Percentiles rank a stretch among this genome's conserved stretches.
Conservation (phyloP, 495 filamentous ascomycete genomes). For the Hypoxylon lenormandii region DNA sequence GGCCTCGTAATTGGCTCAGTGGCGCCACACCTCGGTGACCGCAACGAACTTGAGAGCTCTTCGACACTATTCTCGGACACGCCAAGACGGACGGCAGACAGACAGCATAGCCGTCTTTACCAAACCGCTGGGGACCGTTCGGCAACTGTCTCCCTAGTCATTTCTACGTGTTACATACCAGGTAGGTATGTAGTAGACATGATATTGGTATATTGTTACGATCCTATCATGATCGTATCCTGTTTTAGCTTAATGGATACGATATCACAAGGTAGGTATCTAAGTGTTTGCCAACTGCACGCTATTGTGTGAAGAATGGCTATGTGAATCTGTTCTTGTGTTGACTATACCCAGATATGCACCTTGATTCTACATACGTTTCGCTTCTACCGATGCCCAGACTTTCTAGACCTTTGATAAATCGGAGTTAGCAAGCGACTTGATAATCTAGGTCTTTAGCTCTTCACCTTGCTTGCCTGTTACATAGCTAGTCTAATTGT, state of each 20-base stretch:
- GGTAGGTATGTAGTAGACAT: constrained; percentile 9
- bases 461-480: constrained; percentile 10
- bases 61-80: constrained; percentile 16
- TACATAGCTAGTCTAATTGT: constrained; percentile 11
- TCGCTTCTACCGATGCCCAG: constrained; percentile 14
- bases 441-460: constrained; percentile 23
- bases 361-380: not conserved
- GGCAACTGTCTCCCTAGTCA: constrained; percentile 16
- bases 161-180: constrained; percentile 1
- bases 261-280: constrained; percentile 11
- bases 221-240: constrained; percentile 15
- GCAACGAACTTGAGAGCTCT: constrained; percentile 17
- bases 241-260: constrained; percentile 11
- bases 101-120: constrained; percentile 24
- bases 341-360: no score
- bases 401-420: constrained; percentile 12
- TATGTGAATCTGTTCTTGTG: not conserved
- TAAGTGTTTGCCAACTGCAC: constrained; percentile 7
- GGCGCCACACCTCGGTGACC: constrained; percentile 44
- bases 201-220: constrained; percentile 9
- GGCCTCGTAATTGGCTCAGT: constrained; percentile 28
- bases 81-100: constrained; percentile 33
- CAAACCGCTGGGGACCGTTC: constrained; percentile 17
- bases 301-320: constrained; percentile 2
- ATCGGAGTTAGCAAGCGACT: constrained; percentile 10